Percentiles rank a stretch among this genome's conserved stretches.
phyloP scores from a whole-genome alignment of 164 flowering plant genomes.

The Kingdonia uniflora region DNA sequence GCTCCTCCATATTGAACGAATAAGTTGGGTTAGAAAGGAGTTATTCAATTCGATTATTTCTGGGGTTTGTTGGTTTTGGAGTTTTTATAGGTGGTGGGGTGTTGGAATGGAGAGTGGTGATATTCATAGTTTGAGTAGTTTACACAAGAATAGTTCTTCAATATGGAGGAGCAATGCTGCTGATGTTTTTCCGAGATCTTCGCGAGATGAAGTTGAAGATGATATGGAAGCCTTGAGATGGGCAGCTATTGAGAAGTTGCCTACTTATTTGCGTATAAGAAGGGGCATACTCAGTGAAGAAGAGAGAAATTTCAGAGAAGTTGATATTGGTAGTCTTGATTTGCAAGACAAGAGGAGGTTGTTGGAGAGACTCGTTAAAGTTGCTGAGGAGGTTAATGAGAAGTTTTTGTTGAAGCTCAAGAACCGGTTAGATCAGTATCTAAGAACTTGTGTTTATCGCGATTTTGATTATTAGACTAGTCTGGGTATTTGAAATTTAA shows the following conservation, averaged over 20 bases:
- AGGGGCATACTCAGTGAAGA: constrained; percentile 26
- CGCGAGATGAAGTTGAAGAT: constrained; percentile 21
- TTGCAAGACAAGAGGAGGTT: constrained; percentile 27
- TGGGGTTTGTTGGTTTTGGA: constrained; percentile 1
- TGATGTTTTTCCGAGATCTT: constrained; percentile 27
- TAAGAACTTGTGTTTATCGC: background rate
- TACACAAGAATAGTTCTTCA: constrained; percentile 12
- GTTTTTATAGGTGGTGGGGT: too few species aligned
- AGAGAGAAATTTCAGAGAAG: constrained; percentile 16
- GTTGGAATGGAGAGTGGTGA: constrained; percentile 19
- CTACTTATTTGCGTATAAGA: constrained; percentile 33
- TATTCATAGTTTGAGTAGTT: constrained; percentile 16
- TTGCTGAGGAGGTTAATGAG: constrained; percentile 62
- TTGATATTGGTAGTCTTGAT: constrained; percentile 30
- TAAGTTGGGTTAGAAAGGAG: too few species aligned
- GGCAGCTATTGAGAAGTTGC: constrained; percentile 47
- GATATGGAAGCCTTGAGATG: constrained; percentile 45
- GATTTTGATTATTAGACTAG: background rate
- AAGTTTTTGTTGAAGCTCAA: constrained; percentile 56
- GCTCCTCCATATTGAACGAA: too few species aligned
- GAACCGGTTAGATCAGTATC: constrained; percentile 26
- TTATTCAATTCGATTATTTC: too few species aligned
- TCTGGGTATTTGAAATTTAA: background rate
- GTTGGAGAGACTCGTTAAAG: constrained; percentile 44
- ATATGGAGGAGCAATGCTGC: constrained; percentile 26